phyloP scores from a whole-genome alignment of 108 stramenopile species.

The Skeletonema potamos region DNA sequence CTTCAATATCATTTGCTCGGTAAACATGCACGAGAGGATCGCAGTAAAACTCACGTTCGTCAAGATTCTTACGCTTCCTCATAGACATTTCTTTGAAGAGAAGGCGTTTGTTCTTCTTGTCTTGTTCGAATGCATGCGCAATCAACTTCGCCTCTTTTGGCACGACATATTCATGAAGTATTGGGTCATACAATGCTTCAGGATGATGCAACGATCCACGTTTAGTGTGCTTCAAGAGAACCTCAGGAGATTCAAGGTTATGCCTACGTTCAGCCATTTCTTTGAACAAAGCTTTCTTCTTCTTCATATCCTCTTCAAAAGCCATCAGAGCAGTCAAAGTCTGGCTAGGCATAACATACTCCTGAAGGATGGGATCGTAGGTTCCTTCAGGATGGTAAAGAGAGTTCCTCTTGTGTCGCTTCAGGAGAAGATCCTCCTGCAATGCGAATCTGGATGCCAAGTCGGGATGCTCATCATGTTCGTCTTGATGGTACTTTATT shows the following conservation, averaged over 20 bases:
- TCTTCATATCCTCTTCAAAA: constrained; percentile 12
- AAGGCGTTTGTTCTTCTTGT: background rate
- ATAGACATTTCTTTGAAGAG: background rate
- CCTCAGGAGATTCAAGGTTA: background rate
- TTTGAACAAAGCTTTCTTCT: constrained; percentile 15
- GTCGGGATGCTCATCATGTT: constrained; percentile 4
- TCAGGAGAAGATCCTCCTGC: constrained; percentile 9
- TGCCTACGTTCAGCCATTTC: constrained; percentile 10
- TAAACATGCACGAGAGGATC: constrained; percentile 30
- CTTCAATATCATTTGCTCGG: constrained; percentile 3
- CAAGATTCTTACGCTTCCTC: constrained; percentile 19
- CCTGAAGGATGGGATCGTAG: constrained; percentile 26
- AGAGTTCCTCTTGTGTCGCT: constrained; percentile 15
- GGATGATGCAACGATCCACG: background rate
- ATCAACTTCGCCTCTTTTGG: background rate
- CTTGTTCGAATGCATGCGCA: background rate
- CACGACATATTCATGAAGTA: background rate
- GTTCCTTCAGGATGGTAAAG: constrained; percentile 1
- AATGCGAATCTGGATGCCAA: background rate
- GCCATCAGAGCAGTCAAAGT: constrained; percentile 6
- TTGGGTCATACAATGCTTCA: background rate
- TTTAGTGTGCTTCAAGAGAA: background rate
- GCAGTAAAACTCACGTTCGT: constrained; percentile 15
- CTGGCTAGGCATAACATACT: constrained; percentile 10
- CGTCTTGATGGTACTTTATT: constrained; percentile 16